A percentile compares a stretch with the other conserved stretches of the same genome.
These are phyloP conservation scores for Sporopachydermia lactativora DNA, from an alignment of 805 yeast genomes.

Conservation along the genomic window DNA sequence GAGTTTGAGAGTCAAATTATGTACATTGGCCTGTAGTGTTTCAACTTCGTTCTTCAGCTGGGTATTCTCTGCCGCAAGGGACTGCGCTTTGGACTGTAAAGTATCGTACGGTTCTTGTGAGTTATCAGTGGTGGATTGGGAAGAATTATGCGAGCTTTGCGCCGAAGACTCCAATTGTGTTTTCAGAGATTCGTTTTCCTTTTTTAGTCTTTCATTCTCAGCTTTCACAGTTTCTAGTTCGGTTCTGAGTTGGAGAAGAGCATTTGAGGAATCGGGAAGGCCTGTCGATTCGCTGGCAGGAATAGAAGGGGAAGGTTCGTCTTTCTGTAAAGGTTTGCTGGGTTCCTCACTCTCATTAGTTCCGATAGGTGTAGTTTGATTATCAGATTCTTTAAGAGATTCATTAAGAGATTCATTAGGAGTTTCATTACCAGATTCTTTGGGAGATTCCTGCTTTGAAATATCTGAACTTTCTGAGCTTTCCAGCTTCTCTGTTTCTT, in stretches of 20 bases:
- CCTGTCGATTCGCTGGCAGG: too few relatives aligned
- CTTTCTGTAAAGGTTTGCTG: slow-evolving; percentile 3
- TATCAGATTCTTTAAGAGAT: slow-evolving; percentile 7
- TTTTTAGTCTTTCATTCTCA: slow-evolving; percentile 21
- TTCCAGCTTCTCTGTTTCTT: slow-evolving; percentile 6
- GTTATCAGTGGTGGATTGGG: too few relatives aligned
- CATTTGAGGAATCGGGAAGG: too few relatives aligned
- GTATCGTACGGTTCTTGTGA: slow-evolving; percentile 26
- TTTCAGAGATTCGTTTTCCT: slow-evolving; percentile 24
- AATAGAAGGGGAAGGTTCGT: too few relatives aligned
- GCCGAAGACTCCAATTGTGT: slow-evolving; percentile 20
- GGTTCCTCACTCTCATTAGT: slow-evolving; percentile 5
- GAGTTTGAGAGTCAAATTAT: slow-evolving; percentile 14
- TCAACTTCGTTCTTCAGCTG: slow-evolving; percentile 23
- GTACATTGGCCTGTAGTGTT: slow-evolving; percentile 15
- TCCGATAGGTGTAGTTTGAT: slow-evolving; percentile 4
- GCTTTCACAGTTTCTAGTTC: slow-evolving; percentile 21
- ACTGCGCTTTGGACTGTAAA: slow-evolving; percentile 20
- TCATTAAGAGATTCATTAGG: slow-evolving; percentile 4
- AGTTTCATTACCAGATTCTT: slow-evolving; percentile 4
- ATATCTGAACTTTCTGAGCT: slow-evolving; percentile 5
- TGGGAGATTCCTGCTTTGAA: slow-evolving; percentile 5
- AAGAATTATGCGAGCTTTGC: too few relatives aligned
- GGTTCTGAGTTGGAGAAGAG: too few relatives aligned
- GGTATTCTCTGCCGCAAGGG: slow-evolving; percentile 21